Evolutionary conservation across 2,329 filamentous ascomycete genomes (phyloP).

Genomic region (Calonectria ilicicola): DNA sequence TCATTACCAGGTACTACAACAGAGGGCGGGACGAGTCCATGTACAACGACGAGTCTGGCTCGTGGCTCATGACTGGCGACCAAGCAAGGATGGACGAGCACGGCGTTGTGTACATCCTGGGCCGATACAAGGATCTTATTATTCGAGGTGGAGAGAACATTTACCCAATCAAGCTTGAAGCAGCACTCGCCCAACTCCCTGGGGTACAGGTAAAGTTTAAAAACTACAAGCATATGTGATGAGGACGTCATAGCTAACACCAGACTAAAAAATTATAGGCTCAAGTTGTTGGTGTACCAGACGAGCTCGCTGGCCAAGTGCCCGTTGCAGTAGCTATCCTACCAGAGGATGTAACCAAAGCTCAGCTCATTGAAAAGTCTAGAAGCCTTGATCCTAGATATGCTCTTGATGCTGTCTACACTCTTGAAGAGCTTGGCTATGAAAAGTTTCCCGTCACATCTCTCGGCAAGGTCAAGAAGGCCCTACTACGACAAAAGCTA

Average conservation of each 20-base stretch:
- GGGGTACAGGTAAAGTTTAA: constrained; percentile 44
- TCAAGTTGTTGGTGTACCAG: constrained; percentile 57
- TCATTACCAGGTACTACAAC: constrained; percentile 50
- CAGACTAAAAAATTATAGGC: constrained; percentile 35
- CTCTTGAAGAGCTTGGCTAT: constrained; percentile 54
- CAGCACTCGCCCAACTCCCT: constrained; percentile 48
- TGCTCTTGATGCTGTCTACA: constrained; percentile 54
- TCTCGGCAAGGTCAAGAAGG: constrained; percentile 59
- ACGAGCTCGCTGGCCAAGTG: constrained; percentile 60
- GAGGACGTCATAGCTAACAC: constrained; percentile 15
- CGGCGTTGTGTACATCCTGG: constrained; percentile 53
- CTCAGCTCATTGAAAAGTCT: constrained; percentile 45
- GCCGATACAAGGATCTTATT: constrained; percentile 59
- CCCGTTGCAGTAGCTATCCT: constrained; percentile 57
- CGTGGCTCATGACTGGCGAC: constrained; percentile 56
- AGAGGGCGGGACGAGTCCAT: constrained; percentile 44
- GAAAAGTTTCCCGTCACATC: constrained; percentile 54
- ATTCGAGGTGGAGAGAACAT: constrained; percentile 60
- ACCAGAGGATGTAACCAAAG: constrained; percentile 47
- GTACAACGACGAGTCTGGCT: constrained; percentile 48
- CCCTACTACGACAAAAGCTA: constrained; percentile 46
- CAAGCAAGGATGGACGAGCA: constrained; percentile 53
- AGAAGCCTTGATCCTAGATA: constrained; percentile 51
- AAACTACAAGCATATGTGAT: neutral
- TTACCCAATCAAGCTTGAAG: constrained; percentile 52